Evolutionary conservation across 164 flowering plant species (phyloP).

Genomic region (Macadamia tetraphylla): DNA sequence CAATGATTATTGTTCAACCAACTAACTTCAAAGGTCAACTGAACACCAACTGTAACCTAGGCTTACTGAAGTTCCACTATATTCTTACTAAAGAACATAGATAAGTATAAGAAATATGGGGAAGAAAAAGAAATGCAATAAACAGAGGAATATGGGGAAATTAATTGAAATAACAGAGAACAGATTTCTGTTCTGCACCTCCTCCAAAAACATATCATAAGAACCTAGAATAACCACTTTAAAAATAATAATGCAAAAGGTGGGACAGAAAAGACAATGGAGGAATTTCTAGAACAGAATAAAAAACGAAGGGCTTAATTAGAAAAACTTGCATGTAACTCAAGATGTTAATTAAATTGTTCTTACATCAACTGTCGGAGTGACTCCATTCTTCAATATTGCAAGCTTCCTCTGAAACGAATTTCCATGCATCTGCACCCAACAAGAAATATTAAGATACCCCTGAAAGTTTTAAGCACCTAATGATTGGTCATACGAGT

Average conservation of each 20-base stretch:
- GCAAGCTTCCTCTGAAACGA: constrained; percentile 90
- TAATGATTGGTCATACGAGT: neutral
- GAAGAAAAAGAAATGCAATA: too few species aligned
- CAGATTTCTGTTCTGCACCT: too few species aligned
- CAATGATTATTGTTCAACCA: too few species aligned
- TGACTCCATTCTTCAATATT: constrained; percentile 64
- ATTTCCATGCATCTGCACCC: constrained; percentile 89
- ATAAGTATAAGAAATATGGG: too few species aligned
- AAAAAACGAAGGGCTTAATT: neutral
- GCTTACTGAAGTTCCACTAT: too few species aligned
- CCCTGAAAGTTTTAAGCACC: neutral
- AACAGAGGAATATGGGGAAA: too few species aligned
- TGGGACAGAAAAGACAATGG: neutral
- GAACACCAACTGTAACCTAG: too few species aligned
- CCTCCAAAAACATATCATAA: neutral
- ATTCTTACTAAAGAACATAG: too few species aligned
- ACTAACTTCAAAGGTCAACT: too few species aligned
- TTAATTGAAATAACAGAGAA: too few species aligned
- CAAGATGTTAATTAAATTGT: neutral
- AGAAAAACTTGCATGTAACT: neutral
- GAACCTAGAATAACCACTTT: neutral
- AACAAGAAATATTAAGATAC: constrained; percentile 10
- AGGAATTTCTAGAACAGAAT: neutral
- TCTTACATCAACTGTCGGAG: constrained; percentile 66
- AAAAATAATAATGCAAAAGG: neutral